These are phyloP conservation scores for Chaetomiaceae sp. DNA, from an alignment of 2,329 filamentous ascomycete genomes.

Conservation along the genomic window DNA sequence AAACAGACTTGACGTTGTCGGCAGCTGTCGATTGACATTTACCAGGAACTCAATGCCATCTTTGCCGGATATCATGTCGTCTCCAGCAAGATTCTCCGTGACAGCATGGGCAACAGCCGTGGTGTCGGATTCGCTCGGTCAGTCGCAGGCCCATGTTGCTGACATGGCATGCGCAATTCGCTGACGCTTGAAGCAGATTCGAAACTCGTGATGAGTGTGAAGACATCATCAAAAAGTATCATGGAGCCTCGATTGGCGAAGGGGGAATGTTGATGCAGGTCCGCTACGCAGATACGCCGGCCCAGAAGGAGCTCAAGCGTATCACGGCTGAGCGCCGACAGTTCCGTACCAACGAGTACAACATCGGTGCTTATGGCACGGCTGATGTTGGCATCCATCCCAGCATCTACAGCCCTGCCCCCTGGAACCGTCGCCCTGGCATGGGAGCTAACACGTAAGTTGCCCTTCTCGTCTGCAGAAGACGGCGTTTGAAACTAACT, in stretches of 20 bases:
- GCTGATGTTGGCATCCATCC: conserved; percentile 55
- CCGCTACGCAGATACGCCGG: conserved; percentile 92
- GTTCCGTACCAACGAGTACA: conserved; percentile 95
- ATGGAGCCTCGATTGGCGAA: conserved; percentile 70
- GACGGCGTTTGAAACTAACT: conserved; percentile 1
- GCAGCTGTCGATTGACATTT: conserved; percentile 23
- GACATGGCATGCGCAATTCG: background rate
- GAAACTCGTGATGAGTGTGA: conserved; percentile 86
- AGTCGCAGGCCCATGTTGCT: conserved; percentile 28
- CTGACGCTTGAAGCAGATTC: conserved; percentile 58
- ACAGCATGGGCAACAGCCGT: conserved; percentile 86
- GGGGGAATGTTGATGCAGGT: conserved; percentile 86
- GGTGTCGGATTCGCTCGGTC: conserved; percentile 97
- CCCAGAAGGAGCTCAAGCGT: conserved; percentile 94
- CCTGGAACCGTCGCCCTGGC: conserved; percentile 35
- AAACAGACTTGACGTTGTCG: background rate
- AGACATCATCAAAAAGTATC: conserved; percentile 79
- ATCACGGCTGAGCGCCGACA: conserved; percentile 92
- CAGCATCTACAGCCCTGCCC: conserved; percentile 40
- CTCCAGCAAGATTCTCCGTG: conserved; percentile 92
- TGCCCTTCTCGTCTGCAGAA: background rate
- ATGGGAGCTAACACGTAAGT: conserved; percentile 26
- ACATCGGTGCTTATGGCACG: conserved; percentile 65
- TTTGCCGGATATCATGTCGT: conserved; percentile 78
- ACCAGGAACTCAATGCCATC: conserved; percentile 68